Evolutionary conservation across 108 stramenopile genomes (phyloP), one percentile per base, ranked within the genome.

Genomic region (Conticribra weissflogii): DNA sequence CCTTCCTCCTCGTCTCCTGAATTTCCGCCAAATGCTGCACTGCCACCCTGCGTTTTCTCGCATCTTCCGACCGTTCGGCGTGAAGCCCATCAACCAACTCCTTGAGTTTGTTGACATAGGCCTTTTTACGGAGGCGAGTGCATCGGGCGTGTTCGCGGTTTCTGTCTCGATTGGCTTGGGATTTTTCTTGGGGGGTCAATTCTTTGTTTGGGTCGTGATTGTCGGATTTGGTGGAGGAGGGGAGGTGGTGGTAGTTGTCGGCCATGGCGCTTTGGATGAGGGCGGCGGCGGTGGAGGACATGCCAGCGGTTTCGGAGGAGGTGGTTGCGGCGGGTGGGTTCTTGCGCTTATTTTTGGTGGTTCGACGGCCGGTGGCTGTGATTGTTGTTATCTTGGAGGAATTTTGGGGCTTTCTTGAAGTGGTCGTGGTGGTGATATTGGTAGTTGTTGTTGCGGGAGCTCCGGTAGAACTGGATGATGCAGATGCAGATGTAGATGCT

Each of bases 131-230:
- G 7, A 96, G 86, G 32, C 97, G 85, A 8, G 97, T 97, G 44
- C 93, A 97, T 25, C 92, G 68, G 16, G 97, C 97, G 69, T 98
- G 96, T 80, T 96, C 97, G 27, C 96, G 78, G 72, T 98, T 98
- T 17, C 96, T 81, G 65, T 98, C 96, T 27, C 95, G 85, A 54
- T 87, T 86, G 56, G 84, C 85, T 61, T 90, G 78, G 23, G 85
- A 85, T 56, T 83, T 81, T 76, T 95, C 84, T 59, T 85, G 81
- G 45, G 82, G 48, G 5, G 76, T 82, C 34, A 85, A 46, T 21
- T 36, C 32, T 22, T 57, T 22, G 2, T 63, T 30, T 48, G n/a
- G 28, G 36, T 54, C 63, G 34, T 19, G 21, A 1, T 16, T 57
- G 33, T 1, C 15, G n/a, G 3, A 51, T 5, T 12, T n/a, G 7